Evolutionary conservation across 1,284 basidiomycete species (phyloP), one percentile per base, ranked within the genome.

Genomic region (Lignosus rhinocerotis): DNA sequence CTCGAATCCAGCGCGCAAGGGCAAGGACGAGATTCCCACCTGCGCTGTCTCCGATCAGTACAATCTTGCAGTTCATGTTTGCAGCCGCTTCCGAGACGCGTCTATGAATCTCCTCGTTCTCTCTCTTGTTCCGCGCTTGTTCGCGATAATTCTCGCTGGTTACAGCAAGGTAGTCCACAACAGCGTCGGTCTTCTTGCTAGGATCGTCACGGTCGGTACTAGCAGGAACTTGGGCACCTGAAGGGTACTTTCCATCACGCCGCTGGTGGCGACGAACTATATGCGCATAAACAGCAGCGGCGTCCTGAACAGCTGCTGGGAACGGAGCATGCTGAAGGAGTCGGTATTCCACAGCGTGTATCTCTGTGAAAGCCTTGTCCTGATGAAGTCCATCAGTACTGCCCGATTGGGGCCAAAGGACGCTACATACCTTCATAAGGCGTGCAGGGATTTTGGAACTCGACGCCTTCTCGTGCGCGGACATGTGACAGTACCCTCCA

Each of bases 21-120:
- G 85, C 83, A 2, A 90, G 75, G 0, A 82, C 84, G 2, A 90
- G 75, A 67, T 90, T 89, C 0, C 86, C 88, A 2, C 90, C 90
- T 0, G 89, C 87, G 43, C 82, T 85, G 68, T 91, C 88, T 17
- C 88, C 89, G 7, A 81, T 79, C 30, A 92, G 66, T 33, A 87
- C 69, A 52, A 91, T 81, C 66, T 86, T 85, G 59, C 76, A 75
- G n/a, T 73, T 70, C 16, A 72, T 70, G 17, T 63, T 62, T 19
- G 63, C 57, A 9, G 64, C 58, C 12, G 62, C 61, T 12, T 60
- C 52, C 10, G 57, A 41, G 7, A 66, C 58, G 12, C 62, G 62
- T 16, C 34, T 39, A 16, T 56, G 60, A 2, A 67, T 55, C 2
- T 58, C 56, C 9, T 57, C 57, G 30, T 62, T 65, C 19, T 65